Base-by-base conservation (phyloP, 2,329 filamentous ascomycete species). In the Fusarium sp. region DNA sequence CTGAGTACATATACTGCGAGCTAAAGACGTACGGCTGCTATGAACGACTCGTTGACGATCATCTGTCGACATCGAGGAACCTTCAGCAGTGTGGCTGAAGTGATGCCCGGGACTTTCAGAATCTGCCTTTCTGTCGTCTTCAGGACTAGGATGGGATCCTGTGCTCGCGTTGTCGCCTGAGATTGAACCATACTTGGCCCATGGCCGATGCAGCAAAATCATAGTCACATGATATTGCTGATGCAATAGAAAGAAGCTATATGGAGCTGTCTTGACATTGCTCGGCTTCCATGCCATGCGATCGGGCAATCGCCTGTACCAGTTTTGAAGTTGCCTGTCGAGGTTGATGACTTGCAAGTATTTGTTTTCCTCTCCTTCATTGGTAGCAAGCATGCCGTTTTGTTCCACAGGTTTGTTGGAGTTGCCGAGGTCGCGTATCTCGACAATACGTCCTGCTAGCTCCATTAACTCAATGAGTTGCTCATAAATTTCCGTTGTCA, bases 401-500 rank as follows among this genome's bases (percentile, higher is more conserved):
- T 76, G 74, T 15, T 77, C 75, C 18, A 66, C 75, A 23, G 74
- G 68, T 44, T 76, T 78, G 31, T 78, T 78, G 56, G 79, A 71
- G 12, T 73, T 77, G 53, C 78, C 77, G 69, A 79, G 71, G 57
- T 81, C 77, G 28, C 78, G 69, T 5, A 77, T 82, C 64, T 86
- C 84, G 6, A 83, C 82, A 24, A 86, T 85, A 53, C 82, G 84
- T 39, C 84, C 84, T 3, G 84, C 84, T 9, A 87, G 77, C 63
- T 85, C 85, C 84, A 87, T 85, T n/a, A 88, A 77, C 66, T 86
- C 84, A 35, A 86, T 80, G 10, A 87, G 79, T 23, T 85, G 79
- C 66, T 86, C 83, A 67, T 85, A 85, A 21, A 87, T 83, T 48
- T 84, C 79, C 6, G 64, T 63, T 13, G 39, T 53, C 15, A 74